A percentile compares a stretch with the other conserved stretches of the same genome.
phyloP scores from a whole-genome alignment of 1,284 basidiomycete species.

The Mycocalia duriaeana region DNA sequence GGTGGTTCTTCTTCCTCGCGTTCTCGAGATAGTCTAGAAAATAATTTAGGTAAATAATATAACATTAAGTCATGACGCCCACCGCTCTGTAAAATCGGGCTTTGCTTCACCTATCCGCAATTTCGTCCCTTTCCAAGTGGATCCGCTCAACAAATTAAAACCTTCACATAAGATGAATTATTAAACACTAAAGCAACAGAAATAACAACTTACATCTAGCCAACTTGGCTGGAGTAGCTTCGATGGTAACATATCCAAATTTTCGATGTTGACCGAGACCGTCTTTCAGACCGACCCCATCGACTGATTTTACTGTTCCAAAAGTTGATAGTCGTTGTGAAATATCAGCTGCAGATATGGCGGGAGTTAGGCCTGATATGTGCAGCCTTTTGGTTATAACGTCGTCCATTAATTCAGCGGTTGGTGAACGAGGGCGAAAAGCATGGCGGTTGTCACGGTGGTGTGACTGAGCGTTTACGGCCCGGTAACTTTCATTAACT shows the following conservation, averaged over 20 bases:
- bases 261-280: slow-evolving; percentile 60
- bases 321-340: slow-evolving; percentile 56
- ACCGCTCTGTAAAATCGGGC: slow-evolving; percentile 65
- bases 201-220: slow-evolving; percentile 52
- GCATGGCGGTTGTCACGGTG: too few species aligned
- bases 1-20: slow-evolving; percentile 29
- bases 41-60: background rate
- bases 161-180: slow-evolving; percentile 34
- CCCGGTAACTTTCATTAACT: too few species aligned
- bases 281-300: slow-evolving; percentile 64
- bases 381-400: slow-evolving; percentile 59
- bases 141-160: slow-evolving; percentile 69
- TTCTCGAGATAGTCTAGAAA: slow-evolving; percentile 31
- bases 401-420: too few species aligned
- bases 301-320: slow-evolving; percentile 60
- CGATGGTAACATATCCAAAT: slow-evolving; percentile 71
- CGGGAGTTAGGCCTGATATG: slow-evolving; percentile 67
- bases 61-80: slow-evolving; percentile 7
- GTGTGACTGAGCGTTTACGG: too few species aligned
- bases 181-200: slow-evolving; percentile 2
- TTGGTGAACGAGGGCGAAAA: too few species aligned
- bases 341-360: slow-evolving; percentile 56
- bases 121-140: slow-evolving; percentile 80
- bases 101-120: slow-evolving; percentile 77
- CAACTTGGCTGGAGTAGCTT: slow-evolving; percentile 54